Conservation (phyloP, 108 stramenopile genomes). For the Bacterosira constricta region DNA sequence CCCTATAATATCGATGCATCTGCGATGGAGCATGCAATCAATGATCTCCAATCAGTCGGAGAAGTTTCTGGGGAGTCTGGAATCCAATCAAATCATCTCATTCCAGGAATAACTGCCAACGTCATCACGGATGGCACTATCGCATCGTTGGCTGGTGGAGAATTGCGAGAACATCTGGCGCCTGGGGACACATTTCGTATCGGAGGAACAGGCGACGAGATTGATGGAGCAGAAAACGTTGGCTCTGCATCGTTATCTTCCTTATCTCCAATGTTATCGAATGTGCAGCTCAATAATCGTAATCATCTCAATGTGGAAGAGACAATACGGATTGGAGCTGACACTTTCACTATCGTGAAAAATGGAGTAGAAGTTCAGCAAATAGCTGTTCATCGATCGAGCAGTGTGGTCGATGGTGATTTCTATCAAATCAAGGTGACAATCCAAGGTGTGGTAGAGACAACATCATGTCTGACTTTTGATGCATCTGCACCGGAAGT, state of each 20-base stretch:
- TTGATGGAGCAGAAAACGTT: conserved; percentile 58
- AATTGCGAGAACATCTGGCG: conserved; percentile 59
- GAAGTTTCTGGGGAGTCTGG: conserved; percentile 51
- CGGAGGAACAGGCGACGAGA: conserved; percentile 41
- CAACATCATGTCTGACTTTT: conserved; percentile 63
- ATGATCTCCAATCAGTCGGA: conserved; percentile 60
- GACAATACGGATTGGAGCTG: conserved; percentile 53
- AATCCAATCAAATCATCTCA: conserved; percentile 35
- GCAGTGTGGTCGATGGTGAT: conserved; percentile 22
- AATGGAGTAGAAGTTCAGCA: conserved; percentile 71
- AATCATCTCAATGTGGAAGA: conserved; percentile 52
- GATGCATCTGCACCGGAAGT: conserved; percentile 63
- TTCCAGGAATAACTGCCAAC: conserved; percentile 56
- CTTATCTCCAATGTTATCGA: conserved; percentile 36
- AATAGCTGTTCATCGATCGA: conserved; percentile 49
- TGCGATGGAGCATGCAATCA: conserved; percentile 55
- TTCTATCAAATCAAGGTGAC: conserved; percentile 43
- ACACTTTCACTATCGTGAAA: conserved; percentile 43
- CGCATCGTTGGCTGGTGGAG: conserved; percentile 43
- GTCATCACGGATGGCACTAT: conserved; percentile 48
- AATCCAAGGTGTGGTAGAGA: conserved; percentile 41
- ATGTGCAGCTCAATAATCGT: conserved; percentile 29
- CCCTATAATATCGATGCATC: conserved; percentile 51
- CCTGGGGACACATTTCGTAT: conserved; percentile 71
- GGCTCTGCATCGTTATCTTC: conserved; percentile 25